phyloP scores from a whole-genome alignment of 192 early-diverging fungal species.

The Anaeromyces robustus region DNA sequence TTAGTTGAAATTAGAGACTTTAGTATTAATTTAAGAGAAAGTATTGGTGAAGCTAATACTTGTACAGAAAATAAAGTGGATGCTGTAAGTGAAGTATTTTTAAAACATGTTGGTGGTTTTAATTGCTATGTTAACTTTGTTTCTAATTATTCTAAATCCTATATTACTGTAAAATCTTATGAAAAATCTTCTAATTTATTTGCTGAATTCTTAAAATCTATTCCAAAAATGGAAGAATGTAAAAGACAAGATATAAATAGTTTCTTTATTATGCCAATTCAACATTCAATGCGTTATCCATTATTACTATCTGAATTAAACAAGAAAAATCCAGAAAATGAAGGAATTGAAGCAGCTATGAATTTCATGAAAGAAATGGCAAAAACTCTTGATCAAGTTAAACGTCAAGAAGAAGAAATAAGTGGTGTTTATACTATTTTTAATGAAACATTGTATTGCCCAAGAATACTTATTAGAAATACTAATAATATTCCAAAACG shows the following conservation, averaged over 20 bases:
- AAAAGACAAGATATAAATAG: not conserved
- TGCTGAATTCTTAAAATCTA: not conserved
- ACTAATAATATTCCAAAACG: not conserved
- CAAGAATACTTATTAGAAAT: not conserved
- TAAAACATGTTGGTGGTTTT: not conserved
- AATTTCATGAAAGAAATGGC: not conserved
- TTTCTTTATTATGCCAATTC: constrained; percentile 1
- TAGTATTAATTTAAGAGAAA: not conserved
- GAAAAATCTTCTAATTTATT: not conserved
- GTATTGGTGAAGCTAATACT: not conserved
- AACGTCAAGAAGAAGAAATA: not conserved
- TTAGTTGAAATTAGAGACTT: not conserved
- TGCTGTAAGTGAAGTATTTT: not conserved
- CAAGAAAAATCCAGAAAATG: not conserved
- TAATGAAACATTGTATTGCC: not conserved
- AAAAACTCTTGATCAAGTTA: not conserved
- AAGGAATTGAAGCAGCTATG: not conserved
- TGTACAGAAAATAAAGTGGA: not conserved
- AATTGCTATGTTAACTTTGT: not conserved
- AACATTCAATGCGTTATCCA: not conserved
- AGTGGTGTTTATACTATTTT: not conserved
- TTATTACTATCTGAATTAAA: not conserved
- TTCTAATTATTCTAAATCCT: not conserved
- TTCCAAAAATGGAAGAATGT: not conserved
- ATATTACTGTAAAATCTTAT: not conserved